Evolutionary conservation across 345 rosid species (phyloP).

Genomic region (Citrus inodora): DNA sequence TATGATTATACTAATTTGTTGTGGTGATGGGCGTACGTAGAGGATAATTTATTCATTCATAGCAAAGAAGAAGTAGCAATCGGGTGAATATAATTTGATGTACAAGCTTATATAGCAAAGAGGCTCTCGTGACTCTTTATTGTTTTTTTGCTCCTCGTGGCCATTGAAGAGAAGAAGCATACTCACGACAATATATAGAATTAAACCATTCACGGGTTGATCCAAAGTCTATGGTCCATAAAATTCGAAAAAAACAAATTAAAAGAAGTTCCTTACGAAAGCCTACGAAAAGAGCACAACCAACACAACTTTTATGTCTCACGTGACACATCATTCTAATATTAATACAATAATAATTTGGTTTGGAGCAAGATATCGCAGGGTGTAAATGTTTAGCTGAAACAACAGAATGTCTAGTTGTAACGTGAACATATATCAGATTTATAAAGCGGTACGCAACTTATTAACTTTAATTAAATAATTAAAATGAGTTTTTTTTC

Average conservation of each 20-base stretch:
- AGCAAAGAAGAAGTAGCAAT: neutral
- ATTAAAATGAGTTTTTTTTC: too few species aligned
- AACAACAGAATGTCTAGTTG: neutral
- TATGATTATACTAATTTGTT: neutral
- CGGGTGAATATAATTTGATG: constrained; percentile 6
- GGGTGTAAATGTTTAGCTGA: neutral
- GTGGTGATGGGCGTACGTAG: constrained; percentile 2
- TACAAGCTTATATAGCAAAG: constrained; percentile 14
- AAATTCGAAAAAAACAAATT: neutral
- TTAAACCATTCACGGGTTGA: constrained; percentile 48
- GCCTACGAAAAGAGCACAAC: neutral
- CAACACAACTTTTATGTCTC: neutral
- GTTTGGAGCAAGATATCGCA: neutral
- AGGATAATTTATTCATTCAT: neutral
- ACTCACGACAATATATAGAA: constrained; percentile 29
- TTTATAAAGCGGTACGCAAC: neutral
- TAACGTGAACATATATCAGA: neutral
- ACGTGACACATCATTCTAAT: neutral
- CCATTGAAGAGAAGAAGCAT: constrained; percentile 27
- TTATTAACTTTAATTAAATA: too few species aligned
- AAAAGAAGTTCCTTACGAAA: neutral
- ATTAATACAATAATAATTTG: neutral
- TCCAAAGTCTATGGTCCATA: constrained; percentile 23
- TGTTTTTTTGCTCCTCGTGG: constrained; percentile 70
- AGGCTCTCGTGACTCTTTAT: constrained; percentile 67